These are phyloP conservation scores for Mesostigma viride DNA, from an alignment of 139 green algal genomes.

Conservation along the genomic window DNA sequence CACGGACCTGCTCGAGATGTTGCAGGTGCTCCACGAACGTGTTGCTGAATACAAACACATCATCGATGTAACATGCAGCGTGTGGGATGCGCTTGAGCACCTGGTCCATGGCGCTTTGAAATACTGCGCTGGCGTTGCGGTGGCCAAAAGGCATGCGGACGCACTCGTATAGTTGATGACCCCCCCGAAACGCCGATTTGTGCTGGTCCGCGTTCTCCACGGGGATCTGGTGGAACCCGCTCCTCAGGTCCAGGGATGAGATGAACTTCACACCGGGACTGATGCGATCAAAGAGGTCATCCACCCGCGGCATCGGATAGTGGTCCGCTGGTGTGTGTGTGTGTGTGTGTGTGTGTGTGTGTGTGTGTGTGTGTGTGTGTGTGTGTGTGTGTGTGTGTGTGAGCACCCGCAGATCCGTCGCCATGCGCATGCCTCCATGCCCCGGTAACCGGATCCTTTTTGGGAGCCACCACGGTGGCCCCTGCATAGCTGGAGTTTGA, in stretches of 20 bases:
- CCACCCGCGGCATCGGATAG: neutral
- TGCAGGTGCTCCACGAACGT: neutral
- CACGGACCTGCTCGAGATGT: neutral
- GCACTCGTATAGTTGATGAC: neutral
- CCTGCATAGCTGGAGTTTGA: neutral
- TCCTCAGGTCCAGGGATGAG: neutral
- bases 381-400: too few relatives aligned
- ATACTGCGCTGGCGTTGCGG: neutral
- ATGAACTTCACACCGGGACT: neutral
- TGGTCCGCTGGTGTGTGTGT: too few relatives aligned
- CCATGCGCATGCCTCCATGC: neutral
- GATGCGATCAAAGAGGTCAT: neutral
- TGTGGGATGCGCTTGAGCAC: neutral
- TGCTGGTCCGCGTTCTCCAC: neutral
- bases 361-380: too few relatives aligned
- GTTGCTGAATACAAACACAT: conserved; percentile 1
- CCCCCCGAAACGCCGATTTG: conserved; percentile 1
- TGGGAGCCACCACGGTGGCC: neutral
- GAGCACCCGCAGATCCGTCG: neutral
- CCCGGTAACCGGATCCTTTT: too few relatives aligned
- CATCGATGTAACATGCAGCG: neutral
- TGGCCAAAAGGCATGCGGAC: neutral
- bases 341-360: too few relatives aligned
- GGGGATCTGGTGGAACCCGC: neutral
- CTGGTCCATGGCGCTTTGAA: conserved; percentile 1